These are phyloP conservation scores for Populus hybrid DNA, from an alignment of 441 rosid genomes.

Conservation along the genomic window DNA sequence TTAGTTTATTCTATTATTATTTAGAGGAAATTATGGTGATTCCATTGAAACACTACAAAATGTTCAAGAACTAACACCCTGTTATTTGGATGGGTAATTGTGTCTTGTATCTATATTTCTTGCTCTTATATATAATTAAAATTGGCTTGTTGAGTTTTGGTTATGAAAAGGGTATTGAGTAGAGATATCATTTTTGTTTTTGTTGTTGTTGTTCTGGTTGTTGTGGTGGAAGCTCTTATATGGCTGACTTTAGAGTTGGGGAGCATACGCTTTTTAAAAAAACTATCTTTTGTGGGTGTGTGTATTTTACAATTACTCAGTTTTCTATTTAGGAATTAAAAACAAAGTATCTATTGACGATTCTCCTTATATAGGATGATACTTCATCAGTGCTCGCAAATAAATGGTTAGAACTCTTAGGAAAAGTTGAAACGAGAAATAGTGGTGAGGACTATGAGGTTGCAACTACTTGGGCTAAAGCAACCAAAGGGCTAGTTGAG, in stretches of 20 bases:
- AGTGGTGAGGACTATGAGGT: constrained; percentile 18
- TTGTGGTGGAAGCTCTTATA: constrained; percentile 72
- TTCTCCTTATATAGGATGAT: constrained; percentile 68
- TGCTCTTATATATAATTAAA: too few species aligned
- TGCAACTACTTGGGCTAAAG: constrained; percentile 44
- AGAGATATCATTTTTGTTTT: neutral
- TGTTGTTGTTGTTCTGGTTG: constrained; percentile 47
- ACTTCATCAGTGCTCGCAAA: constrained; percentile 61
- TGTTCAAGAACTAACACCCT: constrained; percentile 13
- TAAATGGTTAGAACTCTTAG: constrained; percentile 43
- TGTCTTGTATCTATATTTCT: constrained; percentile 41
- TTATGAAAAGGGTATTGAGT: too few species aligned
- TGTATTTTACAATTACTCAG: neutral
- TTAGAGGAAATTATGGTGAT: constrained; percentile 56
- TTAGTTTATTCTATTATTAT: neutral
- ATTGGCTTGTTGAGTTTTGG: too few species aligned
- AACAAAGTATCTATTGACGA: constrained; percentile 32
- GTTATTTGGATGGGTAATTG: neutral
- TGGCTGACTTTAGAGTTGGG: constrained; percentile 67
- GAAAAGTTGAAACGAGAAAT: constrained; percentile 24
- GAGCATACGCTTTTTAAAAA: constrained; percentile 31
- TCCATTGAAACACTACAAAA: constrained; percentile 64
- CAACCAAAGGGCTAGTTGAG: constrained; percentile 67
- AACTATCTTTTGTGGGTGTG: too few species aligned
- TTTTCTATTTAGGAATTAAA: constrained; percentile 5